Conservation (phyloP, 1,284 basidiomycete species). For the Pseudozyma tsukubaensis region DNA sequence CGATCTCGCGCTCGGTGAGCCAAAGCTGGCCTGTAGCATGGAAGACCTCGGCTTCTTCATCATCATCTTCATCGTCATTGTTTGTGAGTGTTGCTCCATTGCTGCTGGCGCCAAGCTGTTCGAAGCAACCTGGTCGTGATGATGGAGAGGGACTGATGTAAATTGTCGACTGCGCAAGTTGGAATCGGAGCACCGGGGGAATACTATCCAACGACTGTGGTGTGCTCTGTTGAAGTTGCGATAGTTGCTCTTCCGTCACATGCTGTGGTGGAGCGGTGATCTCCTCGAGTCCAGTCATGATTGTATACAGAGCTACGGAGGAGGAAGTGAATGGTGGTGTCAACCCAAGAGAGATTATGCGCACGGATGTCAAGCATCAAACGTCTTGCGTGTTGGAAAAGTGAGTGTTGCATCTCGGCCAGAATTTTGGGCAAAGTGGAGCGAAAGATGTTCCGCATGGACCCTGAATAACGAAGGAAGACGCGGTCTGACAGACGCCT, state of each 20-base stretch:
- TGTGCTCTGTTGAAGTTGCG: slow-evolving; percentile 39
- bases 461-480: too few species aligned
- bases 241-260: slow-evolving; percentile 22
- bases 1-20: slow-evolving; percentile 55
- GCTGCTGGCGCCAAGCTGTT: slow-evolving; percentile 1
- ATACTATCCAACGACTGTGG: slow-evolving; percentile 44
- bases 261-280: slow-evolving; percentile 32
- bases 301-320: neutral
- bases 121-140: slow-evolving; percentile 35
- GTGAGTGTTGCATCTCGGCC: neutral
- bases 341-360: neutral
- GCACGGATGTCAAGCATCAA: slow-evolving; percentile 3
- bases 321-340: neutral
- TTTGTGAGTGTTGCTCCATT: neutral
- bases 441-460: too few species aligned
- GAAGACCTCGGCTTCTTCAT: slow-evolving; percentile 25
- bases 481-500: too few species aligned
- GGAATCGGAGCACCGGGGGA: slow-evolving; percentile 32
- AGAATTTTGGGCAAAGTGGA: slow-evolving; percentile 2
- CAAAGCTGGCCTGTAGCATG: slow-evolving; percentile 40
- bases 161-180: slow-evolving; percentile 30
- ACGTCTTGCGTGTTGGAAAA: neutral
- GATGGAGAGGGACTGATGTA: slow-evolving; percentile 43
- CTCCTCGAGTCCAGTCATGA: slow-evolving; percentile 18
- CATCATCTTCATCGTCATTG: slow-evolving; percentile 1